These are phyloP conservation scores for Serpula lacrymans DNA, from an alignment of 768 basidiomycete genomes.

Conservation along the genomic window DNA sequence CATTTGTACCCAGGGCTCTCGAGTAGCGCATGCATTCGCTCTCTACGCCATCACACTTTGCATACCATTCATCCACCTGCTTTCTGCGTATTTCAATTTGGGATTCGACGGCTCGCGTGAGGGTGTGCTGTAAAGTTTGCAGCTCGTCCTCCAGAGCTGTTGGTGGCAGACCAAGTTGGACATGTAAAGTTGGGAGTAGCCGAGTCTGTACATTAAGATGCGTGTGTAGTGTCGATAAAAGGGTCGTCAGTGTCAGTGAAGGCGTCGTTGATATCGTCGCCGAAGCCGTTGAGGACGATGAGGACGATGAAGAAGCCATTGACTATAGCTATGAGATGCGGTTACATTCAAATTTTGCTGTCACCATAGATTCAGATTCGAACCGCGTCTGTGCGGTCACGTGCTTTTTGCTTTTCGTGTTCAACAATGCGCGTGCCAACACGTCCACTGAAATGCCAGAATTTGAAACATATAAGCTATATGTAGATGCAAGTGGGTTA, in stretches of 20 bases:
- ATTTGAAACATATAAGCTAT: no score
- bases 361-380: no score
- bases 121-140: slow-evolving; percentile 63
- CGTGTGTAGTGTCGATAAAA: slow-evolving; percentile 73
- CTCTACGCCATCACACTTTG: slow-evolving; percentile 60
- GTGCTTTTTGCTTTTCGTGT: no score
- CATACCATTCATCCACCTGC: slow-evolving; percentile 76
- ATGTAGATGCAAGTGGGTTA: no score
- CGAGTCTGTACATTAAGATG: slow-evolving; percentile 81
- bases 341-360: no score
- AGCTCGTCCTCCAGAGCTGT: slow-evolving; percentile 83
- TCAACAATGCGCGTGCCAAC: no score
- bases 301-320: no score
- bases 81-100: slow-evolving; percentile 67
- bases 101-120: slow-evolving; percentile 71
- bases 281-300: no score
- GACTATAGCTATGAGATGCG: no score
- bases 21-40: slow-evolving; percentile 63
- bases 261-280: no score
- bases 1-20: slow-evolving; percentile 67
- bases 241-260: slow-evolving; percentile 50
- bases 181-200: slow-evolving; percentile 76
- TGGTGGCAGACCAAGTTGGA: slow-evolving; percentile 78
- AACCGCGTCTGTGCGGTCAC: no score
- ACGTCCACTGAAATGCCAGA: no score